Conservation (phyloP, 1,284 basidiomycete genomes). For the Austroboletus niveus region DNA sequence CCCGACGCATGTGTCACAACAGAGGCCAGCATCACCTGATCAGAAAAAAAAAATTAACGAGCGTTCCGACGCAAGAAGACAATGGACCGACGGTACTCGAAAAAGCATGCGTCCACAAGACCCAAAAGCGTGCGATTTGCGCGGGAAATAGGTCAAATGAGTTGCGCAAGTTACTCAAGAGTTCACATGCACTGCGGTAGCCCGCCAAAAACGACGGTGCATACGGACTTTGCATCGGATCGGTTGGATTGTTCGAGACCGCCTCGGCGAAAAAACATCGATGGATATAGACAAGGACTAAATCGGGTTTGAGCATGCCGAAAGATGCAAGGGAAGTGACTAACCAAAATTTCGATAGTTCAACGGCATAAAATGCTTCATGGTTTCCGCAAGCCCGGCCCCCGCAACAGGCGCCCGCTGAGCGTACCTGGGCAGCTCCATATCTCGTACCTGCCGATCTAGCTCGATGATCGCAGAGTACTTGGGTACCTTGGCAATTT, state of each 20-base stretch:
- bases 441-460: slow-evolving; percentile 61
- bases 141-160: slow-evolving; percentile 56
- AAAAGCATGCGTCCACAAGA: slow-evolving; percentile 68
- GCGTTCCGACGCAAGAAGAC: neutral
- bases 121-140: slow-evolving; percentile 64
- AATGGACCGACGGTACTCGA: slow-evolving; percentile 49
- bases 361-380: slow-evolving; percentile 64
- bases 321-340: slow-evolving; percentile 22
- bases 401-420: slow-evolving; percentile 42
- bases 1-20: slow-evolving; percentile 56
- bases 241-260: slow-evolving; percentile 50
- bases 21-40: slow-evolving; percentile 66
- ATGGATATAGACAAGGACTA: slow-evolving; percentile 65
- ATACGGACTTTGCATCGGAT: slow-evolving; percentile 62
- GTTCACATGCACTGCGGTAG: slow-evolving; percentile 58
- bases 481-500: slow-evolving; percentile 63
- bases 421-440: slow-evolving; percentile 56
- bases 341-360: slow-evolving; percentile 67
- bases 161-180: slow-evolving; percentile 46
- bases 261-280: slow-evolving; percentile 69
- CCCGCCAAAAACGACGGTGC: slow-evolving; percentile 66
- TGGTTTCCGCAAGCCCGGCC: slow-evolving; percentile 47
- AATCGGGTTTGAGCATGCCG: neutral
- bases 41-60: neutral
- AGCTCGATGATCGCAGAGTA: slow-evolving; percentile 62